A percentile compares a stretch with the other conserved stretches of the same genome.
Conservation (phyloP, 225 moss, liverwort and hornwort genomes). For the Antitrichia curtipendula region DNA sequence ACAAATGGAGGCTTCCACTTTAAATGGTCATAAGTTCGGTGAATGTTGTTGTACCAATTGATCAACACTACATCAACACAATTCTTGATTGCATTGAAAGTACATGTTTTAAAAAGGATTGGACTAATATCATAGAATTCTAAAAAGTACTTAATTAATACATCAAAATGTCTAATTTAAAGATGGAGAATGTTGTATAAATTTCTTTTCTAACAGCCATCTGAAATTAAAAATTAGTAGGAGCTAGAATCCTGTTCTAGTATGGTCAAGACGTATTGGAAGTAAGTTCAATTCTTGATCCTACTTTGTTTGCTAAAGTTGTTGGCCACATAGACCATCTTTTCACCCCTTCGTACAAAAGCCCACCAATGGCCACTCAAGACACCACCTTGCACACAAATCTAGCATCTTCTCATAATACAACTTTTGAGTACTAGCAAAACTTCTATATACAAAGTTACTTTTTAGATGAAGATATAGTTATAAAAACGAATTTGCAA, state of each 20-base stretch:
- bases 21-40: neutral
- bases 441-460: neutral
- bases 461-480: neutral
- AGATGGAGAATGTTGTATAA: accelerated
- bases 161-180: neutral
- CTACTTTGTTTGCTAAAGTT: accelerated
- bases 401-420: neutral
- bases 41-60: neutral
- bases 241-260: accelerated
- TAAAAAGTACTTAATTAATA: neutral
- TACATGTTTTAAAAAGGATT: neutral
- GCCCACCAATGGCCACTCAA: accelerated
- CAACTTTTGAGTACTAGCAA: neutral
- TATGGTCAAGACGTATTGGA: neutral
- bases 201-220: accelerated
- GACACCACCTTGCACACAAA: neutral
- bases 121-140: neutral
- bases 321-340: neutral
- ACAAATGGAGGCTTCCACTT: too few relatives aligned
- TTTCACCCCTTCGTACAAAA: neutral
- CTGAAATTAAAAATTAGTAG: neutral
- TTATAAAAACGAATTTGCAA: neutral
- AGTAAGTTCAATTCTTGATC: neutral
- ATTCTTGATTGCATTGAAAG: neutral
- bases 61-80: neutral